Base-by-base conservation (phyloP, 225 moss, liverwort and hornwort species). In the Polytrichum commune region DNA sequence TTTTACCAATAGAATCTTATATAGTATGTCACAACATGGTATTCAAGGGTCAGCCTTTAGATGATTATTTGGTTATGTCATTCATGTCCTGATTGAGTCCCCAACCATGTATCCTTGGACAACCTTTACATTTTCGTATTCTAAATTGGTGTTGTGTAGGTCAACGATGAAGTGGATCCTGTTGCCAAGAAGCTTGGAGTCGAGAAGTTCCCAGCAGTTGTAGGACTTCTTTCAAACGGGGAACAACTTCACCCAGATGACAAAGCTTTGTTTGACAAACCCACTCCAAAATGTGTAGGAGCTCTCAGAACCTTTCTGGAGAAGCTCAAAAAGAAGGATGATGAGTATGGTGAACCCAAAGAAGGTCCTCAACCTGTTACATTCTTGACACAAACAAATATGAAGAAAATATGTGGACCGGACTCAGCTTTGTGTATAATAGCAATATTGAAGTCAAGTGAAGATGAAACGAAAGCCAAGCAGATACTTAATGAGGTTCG, bases 351-450 rank as follows among this genome's bases (percentile, higher is more conserved):
- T 29, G 80, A 74, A 38, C 72, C 27, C 29, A 69, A 67, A 72
- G 60, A 67, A 68, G 76, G 78, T 66, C 53, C 79, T 56, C 79
- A 74, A 60, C 78, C 74, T 62, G 81, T 96, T 29, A 66, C 74
- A 29, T 67, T 82, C 35, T 79, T 93, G 77, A 90, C 87, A 30
- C 77, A 71, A 73, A 76, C 82, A 61, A 96, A 91, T 57, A 76
- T 88, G 71, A 90, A 83, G 62, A 80, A 76, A 67, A 61, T 86
- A 13, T 96, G 93, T 79, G 93, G 96, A 69, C 74, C 85, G 18
- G 79, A 79, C 66, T 78, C 88, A 30, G 79, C 93, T 65, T 78
- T 96, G 54, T 96, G 96, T 74, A 83, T 96, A 65, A 87, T 96
- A 63, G 91, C 88, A 29, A 69, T 85, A 64, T 80, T 85, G 58